Conservation (phyloP, 164 flowering plant genomes). For the Vitis labrusca region DNA sequence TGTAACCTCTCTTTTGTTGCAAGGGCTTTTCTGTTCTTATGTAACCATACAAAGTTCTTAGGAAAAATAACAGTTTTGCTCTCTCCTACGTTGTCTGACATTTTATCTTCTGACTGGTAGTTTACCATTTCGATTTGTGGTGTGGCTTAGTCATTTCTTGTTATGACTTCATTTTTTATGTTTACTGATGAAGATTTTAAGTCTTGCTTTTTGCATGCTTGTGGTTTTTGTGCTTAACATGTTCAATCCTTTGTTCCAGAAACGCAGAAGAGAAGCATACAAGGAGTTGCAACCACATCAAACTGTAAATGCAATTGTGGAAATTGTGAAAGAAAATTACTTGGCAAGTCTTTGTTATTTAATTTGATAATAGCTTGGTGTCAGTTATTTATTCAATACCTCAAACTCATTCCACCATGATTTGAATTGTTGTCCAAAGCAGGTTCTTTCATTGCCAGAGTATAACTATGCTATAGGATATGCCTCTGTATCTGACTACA, state of each 20-base stretch:
- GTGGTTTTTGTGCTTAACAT: not conserved
- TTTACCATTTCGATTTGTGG: not conserved
- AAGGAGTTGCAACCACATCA: constrained; percentile 61
- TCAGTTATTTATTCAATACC: not conserved
- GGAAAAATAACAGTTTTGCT: no score
- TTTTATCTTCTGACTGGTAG: not conserved
- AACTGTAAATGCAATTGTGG: constrained; percentile 76
- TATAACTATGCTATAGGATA: constrained; percentile 60
- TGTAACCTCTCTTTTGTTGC: no score
- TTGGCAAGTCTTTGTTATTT: constrained; percentile 50
- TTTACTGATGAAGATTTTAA: not conserved
- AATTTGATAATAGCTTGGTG: not conserved
- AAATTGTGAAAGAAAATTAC: constrained; percentile 86
- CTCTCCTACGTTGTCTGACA: not conserved
- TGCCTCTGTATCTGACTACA: constrained; percentile 76
- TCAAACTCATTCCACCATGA: not conserved
- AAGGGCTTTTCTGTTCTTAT: no score
- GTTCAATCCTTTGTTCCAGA: constrained; percentile 37
- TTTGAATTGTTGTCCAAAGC: constrained; percentile 8
- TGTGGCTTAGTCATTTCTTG: not conserved
- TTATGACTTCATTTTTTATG: not conserved
- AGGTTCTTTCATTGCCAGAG: constrained; percentile 89
- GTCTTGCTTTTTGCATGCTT: not conserved
- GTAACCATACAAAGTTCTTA: no score
- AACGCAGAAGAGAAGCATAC: constrained; percentile 56